Percentiles rank a stretch among this genome's conserved stretches.
Evolutionary conservation across 176 grass and related monocot species (phyloP).

Genomic region (Musa beccarii): DNA sequence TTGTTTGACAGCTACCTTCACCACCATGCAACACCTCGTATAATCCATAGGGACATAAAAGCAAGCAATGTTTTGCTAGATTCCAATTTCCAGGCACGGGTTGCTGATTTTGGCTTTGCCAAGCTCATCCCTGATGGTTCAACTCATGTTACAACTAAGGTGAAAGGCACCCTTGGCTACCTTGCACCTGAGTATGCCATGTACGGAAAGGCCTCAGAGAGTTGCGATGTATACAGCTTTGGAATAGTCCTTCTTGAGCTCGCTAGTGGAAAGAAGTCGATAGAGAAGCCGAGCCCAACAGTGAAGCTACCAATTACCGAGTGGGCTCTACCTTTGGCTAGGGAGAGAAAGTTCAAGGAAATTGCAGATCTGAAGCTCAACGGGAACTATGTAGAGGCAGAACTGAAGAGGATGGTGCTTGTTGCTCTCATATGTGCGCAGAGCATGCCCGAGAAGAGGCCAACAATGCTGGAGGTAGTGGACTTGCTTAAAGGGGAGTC

Average conservation of each 20-base stretch:
- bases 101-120: conserved; percentile 8
- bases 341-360: conserved; percentile 8
- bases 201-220: conserved; percentile 13
- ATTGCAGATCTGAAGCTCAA: conserved; percentile 5
- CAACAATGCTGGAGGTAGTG: conserved; percentile 8
- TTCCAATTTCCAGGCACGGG: conserved; percentile 1
- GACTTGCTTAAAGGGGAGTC: background rate
- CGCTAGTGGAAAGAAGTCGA: background rate
- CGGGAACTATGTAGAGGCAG: background rate
- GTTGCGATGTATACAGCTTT: conserved; percentile 11
- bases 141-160: background rate
- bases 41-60: conserved; percentile 9
- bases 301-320: background rate
- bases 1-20: conserved; percentile 6
- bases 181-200: conserved; percentile 1
- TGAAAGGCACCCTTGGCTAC: background rate
- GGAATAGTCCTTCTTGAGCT: conserved; percentile 7
- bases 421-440: background rate
- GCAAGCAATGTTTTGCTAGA: conserved; percentile 9
- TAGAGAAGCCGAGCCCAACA: background rate
- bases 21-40: conserved; percentile 8
- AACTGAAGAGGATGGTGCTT: conserved; percentile 1
- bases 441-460: background rate
- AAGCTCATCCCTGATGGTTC: conserved; percentile 6
- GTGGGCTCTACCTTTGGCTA: conserved; percentile 12